Base-by-base conservation (phyloP, 139 green algal species). In the Spirogloea muscicola region DNA sequence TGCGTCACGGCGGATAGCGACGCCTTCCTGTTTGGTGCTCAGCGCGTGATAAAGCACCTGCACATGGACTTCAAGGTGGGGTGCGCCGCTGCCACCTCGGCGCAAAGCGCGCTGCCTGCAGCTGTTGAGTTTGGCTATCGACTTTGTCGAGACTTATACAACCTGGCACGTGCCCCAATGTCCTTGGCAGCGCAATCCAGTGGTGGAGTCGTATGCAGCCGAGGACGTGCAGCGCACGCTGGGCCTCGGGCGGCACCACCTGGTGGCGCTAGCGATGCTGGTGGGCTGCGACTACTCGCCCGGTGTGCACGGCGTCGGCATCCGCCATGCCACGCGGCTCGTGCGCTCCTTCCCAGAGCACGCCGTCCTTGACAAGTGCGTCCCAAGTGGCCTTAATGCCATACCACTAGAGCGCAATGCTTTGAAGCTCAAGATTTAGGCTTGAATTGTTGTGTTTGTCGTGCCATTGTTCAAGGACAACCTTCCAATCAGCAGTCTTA, bases 1-100 rank as follows among this genome's bases (percentile, higher is more conserved):
- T 77, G 62, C 40, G 70, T 79, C 29, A 79, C 60, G 9, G 16
- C 62, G 3, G 70, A 79, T 25, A 77, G 62, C 33, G 70, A 79
- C 36, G 38, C 62, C 6, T 77, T 79, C 6, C 70, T 79, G 37
- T 72, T 79, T 21, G 70, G 70, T n/a, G 70, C 70, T 6, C 6
- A 16, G 3, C 29, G 6, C 7, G 64, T 79, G 31, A 77, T 77
- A 27, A 73, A 72, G 42, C 25, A 38, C 5, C 41, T 79, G 3
- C n/a, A 58, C 3, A 76, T 78, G 27, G 38, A 77, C 33, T 57
- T 33, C 62, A 72, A 36, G 16, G 68, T 73, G 64, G 3, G 42
- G 10, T n/a, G n/a, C n/a, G n/a, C n/a, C n/a, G n/a, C n/a, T n/a
- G n/a, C n/a, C n/a, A n/a, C n/a, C n/a, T n/a, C n/a, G n/a, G n/a